Evolutionary conservation across 345 rosid genomes (phyloP).

Genomic region (Adansonia digitata): DNA sequence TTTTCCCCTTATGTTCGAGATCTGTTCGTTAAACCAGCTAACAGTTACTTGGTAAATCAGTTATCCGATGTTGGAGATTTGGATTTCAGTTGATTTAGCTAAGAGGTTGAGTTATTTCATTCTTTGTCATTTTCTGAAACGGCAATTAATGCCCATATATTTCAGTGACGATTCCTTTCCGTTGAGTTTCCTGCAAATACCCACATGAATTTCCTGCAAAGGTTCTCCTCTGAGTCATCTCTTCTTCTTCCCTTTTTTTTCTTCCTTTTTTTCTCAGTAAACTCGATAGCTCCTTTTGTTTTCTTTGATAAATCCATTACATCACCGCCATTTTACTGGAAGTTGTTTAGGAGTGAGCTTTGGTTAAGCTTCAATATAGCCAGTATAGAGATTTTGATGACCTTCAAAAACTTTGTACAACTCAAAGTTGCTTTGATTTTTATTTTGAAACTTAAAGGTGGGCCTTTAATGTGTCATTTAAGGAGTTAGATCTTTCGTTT

Average conservation of each 20-base stretch:
- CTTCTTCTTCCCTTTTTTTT: background rate
- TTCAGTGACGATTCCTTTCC: background rate
- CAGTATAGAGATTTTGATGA: background rate
- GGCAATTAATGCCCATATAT: background rate
- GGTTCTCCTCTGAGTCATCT: background rate
- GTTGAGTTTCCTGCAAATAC: background rate
- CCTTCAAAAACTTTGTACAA: background rate
- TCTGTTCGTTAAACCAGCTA: conserved; percentile 12
- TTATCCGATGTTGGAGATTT: background rate
- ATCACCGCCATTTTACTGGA: conserved; percentile 6
- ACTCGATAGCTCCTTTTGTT: background rate
- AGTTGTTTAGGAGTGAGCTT: background rate
- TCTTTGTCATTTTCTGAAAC: background rate
- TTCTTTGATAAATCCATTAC: background rate
- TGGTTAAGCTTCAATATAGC: background rate
- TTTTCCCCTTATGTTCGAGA: conserved; percentile 19
- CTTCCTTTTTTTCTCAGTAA: background rate
- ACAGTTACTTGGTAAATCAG: background rate
- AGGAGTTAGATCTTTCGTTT: background rate
- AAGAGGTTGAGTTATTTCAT: background rate
- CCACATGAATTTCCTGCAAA: background rate
- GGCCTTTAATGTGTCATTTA: background rate
- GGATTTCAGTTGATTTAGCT: background rate
- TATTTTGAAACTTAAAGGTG: background rate
- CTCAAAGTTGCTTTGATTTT: background rate